Evolutionary conservation across 2,329 filamentous ascomycete genomes (phyloP).

Genomic region (Diaporthe citriasiana): DNA sequence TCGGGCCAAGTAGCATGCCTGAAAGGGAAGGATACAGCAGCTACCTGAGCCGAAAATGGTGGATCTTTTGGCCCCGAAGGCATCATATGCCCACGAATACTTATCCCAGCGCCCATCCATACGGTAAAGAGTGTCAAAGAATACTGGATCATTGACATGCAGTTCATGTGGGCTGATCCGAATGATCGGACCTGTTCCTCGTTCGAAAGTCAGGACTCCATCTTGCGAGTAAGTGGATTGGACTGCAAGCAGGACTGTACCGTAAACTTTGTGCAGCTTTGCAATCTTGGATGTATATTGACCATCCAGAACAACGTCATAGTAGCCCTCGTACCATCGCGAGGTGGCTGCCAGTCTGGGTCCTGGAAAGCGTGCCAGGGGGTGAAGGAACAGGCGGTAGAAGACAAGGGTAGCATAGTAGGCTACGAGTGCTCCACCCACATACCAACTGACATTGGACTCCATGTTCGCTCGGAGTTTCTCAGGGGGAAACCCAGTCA

Average conservation of each 20-base stretch:
- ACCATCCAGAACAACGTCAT: conserved; percentile 58
- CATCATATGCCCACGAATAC: conserved; percentile 34
- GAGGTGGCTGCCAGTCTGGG: conserved; percentile 57
- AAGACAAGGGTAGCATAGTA: conserved; percentile 16
- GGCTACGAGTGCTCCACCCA: neutral
- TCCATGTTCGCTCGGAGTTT: neutral
- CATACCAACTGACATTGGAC: neutral
- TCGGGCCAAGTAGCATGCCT: neutral
- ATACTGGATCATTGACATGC: conserved; percentile 41
- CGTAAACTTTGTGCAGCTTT: conserved; percentile 58
- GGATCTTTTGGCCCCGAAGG: conserved; percentile 15
- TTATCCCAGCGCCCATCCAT: conserved; percentile 39
- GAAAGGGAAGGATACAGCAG: neutral
- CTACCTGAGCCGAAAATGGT: conserved; percentile 35
- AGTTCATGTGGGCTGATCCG: conserved; percentile 44
- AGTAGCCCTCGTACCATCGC: conserved; percentile 59
- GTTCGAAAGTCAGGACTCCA: neutral
- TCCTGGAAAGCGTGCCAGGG: conserved; percentile 56
- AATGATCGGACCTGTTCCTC: conserved; percentile 40
- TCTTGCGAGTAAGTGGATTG: no score
- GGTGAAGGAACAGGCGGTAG: conserved; percentile 54
- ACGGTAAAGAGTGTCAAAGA: conserved; percentile 42
- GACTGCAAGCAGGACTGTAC: conserved; percentile 40
- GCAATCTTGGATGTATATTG: conserved; percentile 59
- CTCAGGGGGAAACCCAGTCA: neutral